Base-by-base conservation (phyloP, 192 early-diverging fungal species). In the Jimgerdemannia lactiflua region DNA sequence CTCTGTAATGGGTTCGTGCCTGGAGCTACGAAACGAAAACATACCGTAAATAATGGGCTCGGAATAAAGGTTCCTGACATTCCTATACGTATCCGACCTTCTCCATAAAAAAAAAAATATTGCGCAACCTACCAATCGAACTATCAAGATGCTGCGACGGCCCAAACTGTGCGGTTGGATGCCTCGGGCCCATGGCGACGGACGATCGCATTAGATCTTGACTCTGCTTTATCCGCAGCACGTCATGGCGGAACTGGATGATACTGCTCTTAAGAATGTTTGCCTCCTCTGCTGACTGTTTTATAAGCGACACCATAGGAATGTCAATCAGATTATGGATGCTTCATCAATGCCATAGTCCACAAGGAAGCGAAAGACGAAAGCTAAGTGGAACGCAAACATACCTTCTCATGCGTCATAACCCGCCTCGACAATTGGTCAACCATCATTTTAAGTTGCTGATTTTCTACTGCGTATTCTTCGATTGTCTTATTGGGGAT, bases 221-320 rank as follows among this genome's bases (percentile, higher is more conserved):
- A 8, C 77, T 84, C 78, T 79, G 86, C 70, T 78, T 82, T 10
- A 87, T 84, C 6, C 81, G 83, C 39, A 89, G 87, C 1, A 89
- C 76, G 84, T 92, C 88, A 64, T 92, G 88, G 67, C 85, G 82
- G 69, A 93, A 91, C 76, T 93, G 92, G 39, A 91, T 74, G 72
- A 93, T 91, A 43, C 85, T 88, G 70, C 82, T 86, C 71, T 83
- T 83, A 92, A 29, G 78, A 77, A 91, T 78, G 19, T 82, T 87
- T 75, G 86, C 89, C 71, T 93, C 90, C 67, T 88, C 82, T 1
- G 84, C 79, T 9, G 90, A 85, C 87, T 91, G 75, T 17, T 59
- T 6, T 14, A 14, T 14, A 14, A 8, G 64, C 76, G 39, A n/a
- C 69, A 19, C 39, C 6, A 68, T 6, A 14, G 49, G 49, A n/a